Percentiles rank a stretch among this genome's conserved stretches.
Conservation (phyloP, 2,329 filamentous ascomycete genomes). For the Colletotrichum trifolii region DNA sequence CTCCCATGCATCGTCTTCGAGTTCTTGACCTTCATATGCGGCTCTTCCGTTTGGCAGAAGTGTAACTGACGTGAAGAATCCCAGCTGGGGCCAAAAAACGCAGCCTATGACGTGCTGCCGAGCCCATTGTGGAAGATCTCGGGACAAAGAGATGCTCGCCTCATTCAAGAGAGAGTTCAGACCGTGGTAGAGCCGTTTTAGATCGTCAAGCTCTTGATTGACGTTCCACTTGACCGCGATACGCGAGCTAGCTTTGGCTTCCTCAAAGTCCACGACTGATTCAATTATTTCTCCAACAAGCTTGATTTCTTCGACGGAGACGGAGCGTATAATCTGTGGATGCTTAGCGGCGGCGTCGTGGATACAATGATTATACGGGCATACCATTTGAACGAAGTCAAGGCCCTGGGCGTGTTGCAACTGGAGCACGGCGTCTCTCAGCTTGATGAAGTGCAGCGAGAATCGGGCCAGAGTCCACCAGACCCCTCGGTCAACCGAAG, state of each 20-base stretch:
- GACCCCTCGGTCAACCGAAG: constrained; percentile 71
- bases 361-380: constrained; percentile 13
- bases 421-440: constrained; percentile 72
- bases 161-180: constrained; percentile 78
- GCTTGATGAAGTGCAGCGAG: constrained; percentile 74
- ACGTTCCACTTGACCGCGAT: constrained; percentile 80
- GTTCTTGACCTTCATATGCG: constrained; percentile 71
- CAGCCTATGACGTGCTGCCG: constrained; percentile 73
- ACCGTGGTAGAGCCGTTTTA: constrained; percentile 82
- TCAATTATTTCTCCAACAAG: constrained; percentile 77
- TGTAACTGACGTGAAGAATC: constrained; percentile 82
- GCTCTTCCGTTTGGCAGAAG: constrained; percentile 61
- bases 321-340: constrained; percentile 65
- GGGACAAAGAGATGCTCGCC: constrained; percentile 72
- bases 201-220: constrained; percentile 78
- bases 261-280: constrained; percentile 82
- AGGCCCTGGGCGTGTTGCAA: constrained; percentile 65
- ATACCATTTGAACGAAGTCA: constrained; percentile 64
- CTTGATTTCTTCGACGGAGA: constrained; percentile 69
- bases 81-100: constrained; percentile 90
- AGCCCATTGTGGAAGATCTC: constrained; percentile 70
- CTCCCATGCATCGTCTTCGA: constrained; percentile 75
- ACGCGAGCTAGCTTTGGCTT: constrained; percentile 76
- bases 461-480: constrained; percentile 83
- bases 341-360: constrained; percentile 6